phyloP scores from a whole-genome alignment of 192 early-diverging fungal genomes.

The Coemansia sp. region DNA sequence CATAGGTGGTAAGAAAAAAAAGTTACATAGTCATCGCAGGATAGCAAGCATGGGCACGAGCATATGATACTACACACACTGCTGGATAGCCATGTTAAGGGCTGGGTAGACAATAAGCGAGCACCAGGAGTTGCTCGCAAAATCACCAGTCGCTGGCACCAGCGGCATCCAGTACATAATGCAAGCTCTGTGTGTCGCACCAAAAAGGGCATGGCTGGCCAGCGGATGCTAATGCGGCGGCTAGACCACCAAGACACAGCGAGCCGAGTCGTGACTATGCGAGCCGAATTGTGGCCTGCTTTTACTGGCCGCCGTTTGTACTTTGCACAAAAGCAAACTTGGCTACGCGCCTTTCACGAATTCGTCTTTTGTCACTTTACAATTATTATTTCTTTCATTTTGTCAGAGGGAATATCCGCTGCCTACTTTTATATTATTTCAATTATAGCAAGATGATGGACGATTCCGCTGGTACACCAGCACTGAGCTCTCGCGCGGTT shows the following conservation, averaged over 20 bases:
- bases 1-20: no score
- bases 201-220: no score
- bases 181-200: no score
- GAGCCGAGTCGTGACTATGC: background rate
- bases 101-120: no score
- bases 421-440: background rate
- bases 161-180: no score
- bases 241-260: background rate
- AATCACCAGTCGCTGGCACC: no score
- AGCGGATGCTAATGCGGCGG: background rate
- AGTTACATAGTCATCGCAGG: no score
- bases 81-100: no score
- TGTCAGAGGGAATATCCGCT: constrained; percentile 1
- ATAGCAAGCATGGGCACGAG: no score
- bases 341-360: background rate
- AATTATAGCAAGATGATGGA: constrained; percentile 45
- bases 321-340: background rate
- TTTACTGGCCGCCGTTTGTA: background rate
- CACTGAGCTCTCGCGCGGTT: constrained; percentile 43
- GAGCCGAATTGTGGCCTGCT: background rate
- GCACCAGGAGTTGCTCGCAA: no score
- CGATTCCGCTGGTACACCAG: constrained; percentile 42
- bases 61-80: no score
- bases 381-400: background rate
- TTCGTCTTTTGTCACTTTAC: background rate